Base-by-base conservation (phyloP, 805 yeast species). In the Nakazawaea peltata region DNA sequence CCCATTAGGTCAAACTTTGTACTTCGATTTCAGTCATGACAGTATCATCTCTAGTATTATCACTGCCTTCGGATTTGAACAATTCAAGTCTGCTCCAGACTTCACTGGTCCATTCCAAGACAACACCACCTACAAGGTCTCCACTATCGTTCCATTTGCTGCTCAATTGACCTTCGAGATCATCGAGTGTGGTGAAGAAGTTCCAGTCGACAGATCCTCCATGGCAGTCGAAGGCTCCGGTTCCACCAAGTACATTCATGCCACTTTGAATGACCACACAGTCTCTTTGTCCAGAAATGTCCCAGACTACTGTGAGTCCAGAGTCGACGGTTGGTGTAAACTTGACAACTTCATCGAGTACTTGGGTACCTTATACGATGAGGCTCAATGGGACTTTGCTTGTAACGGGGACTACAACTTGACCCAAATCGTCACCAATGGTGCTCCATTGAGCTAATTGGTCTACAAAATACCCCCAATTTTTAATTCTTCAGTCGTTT, bases 351-450 rank as follows among this genome's bases (percentile, higher is more conserved):
- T 44, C 26, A 21, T 32, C 25, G 33, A 31, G 10, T 40, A 42
- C 37, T 37, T 44, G 33, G 37, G 26, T 10, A 40, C 44, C 12
- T 30, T 42, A 13, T 32, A 27, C 26, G 41, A 39, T 10, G 29
- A 12, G 5, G 33, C 42, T 18, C 19, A 39, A 26, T 18, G 15
- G 19, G 26, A 15, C 3, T 10, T 24, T 5, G 23, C 38, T 30
- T 34, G 38, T 30, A 24, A 21, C 26, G 33, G 33, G n/a, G 13
- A 13, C 14, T 34, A 34, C 30, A 29, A 34, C 18, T 57, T 85
- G 32, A 72, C 94, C 2, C 57, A 95, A 4, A 56, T 85, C 32
- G 64, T 74, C 28, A 64, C 78, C 31, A 84, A 88, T 58, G 75
- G 82, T 40, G 69, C 69, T 8, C 54, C 87, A 7, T 82, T 79